Evolutionary conservation across 164 flowering plant genomes (phyloP), one percentile per base, ranked within the genome.

Genomic region (Umbilicus rupestris): DNA sequence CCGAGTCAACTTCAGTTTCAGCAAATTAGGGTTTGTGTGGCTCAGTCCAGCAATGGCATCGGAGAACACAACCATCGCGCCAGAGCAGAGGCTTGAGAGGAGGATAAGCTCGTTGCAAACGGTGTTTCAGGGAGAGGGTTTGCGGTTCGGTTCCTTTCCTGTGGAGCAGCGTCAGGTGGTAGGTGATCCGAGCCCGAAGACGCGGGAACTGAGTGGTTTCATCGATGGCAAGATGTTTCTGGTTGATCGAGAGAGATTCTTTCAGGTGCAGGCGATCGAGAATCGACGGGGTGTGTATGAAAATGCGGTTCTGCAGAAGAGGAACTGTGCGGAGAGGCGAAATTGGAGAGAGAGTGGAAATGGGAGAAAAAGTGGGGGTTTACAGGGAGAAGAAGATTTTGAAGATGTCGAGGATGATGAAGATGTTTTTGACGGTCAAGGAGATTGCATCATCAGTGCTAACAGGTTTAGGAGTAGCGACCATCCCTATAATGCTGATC

Each of bases 321-420:
- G 87, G 88, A 78, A 66, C 42, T 70, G 74, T 31, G 73, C 74
- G 42, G 76, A 65, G 44, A 76, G 71, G 5, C 60, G 12, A 55
- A 12, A n/a, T 55, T 55, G 15, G 26, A 22, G 30, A 41, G 44
- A 12, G 44, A 78, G 63, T 47, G 77, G 72, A 6, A 70, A 74
- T 26, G 72, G 75, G 41, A 63, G 70, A 30, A 60, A 77, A 19
- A 81, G 74, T 7, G 84, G 78, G 1, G 87, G 73, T 5, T 72
- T 81, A 24, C 88, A 82, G 2, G 82, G 71, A 0, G 83, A 78
- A 3, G 80, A 75, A 0, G 85, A 70, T 0, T 86, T 78, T 0
- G 89, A 81, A 3, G 85, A 79, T 0, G 84, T 75, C 0, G 92
- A 79, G 0, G 90, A 85, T 1, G 92, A 81, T 1, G 90, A 80